Percentiles rank a stretch among this genome's conserved stretches.
phyloP scores from a whole-genome alignment of 163 green algal species.

The Botryococcus braunii region DNA sequence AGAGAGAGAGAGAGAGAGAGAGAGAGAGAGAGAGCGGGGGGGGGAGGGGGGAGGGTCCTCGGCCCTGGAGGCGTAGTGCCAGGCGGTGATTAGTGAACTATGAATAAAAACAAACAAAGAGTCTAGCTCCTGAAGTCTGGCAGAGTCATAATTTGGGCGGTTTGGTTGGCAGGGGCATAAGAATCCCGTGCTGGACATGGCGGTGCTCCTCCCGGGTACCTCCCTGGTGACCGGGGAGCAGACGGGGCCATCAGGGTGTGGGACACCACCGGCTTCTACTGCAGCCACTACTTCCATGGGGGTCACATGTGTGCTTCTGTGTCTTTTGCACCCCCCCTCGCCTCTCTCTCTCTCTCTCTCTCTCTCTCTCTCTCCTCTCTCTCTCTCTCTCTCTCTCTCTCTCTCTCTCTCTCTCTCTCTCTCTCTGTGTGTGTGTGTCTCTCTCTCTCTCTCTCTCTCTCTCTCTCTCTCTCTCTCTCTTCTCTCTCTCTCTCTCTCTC shows the following conservation, averaged over 20 bases:
- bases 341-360: not conserved
- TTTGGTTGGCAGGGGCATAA: conserved; percentile 36
- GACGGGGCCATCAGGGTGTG: conserved; percentile 74
- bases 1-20: no score
- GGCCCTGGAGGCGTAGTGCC: not conserved
- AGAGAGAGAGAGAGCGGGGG: no score
- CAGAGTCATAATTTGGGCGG: not conserved
- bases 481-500: no score
- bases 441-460: no score
- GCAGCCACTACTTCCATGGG: conserved; percentile 81
- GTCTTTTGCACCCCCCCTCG: not conserved
- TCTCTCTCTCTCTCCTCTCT: not conserved
- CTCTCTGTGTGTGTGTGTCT: no score
- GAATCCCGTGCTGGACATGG: conserved; percentile 67
- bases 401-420: no score
- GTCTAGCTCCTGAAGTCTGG: not conserved
- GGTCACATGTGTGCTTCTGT: conserved; percentile 51
- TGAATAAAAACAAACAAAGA: not conserved
- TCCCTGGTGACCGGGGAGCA: conserved; percentile 67
- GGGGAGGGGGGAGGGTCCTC: no score
- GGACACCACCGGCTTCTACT: conserved; percentile 74
- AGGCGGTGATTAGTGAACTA: not conserved
- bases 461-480: no score
- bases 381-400: conserved; percentile 4
- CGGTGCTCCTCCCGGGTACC: conserved; percentile 56